Percentiles rank a stretch among this genome's conserved stretches.
Evolutionary conservation across 169 alveolate species (phyloP).

Genomic region (Eimeria sp.): DNA sequence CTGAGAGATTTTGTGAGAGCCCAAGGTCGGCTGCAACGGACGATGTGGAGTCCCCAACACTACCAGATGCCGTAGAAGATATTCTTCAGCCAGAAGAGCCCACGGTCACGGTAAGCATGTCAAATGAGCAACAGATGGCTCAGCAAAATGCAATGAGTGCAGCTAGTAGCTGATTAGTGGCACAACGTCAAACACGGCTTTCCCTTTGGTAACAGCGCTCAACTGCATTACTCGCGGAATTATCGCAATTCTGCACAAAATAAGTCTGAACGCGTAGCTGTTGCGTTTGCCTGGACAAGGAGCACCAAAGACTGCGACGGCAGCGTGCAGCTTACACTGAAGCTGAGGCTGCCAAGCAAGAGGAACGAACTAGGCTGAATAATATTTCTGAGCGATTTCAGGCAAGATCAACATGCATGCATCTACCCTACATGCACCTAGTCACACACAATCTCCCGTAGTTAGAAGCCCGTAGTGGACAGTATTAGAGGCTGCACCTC

Average conservation of each 20-base stretch:
- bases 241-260: background rate
- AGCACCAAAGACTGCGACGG: constrained; percentile 41
- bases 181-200: background rate
- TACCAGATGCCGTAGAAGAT: constrained; percentile 2
- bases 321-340: background rate
- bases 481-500: background rate
- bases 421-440: background rate
- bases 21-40: background rate
- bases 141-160: background rate
- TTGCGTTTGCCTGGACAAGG: constrained; percentile 9
- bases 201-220: background rate
- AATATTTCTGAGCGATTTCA: constrained; percentile 10
- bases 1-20: background rate
- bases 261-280: background rate
- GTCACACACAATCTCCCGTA: background rate
- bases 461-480: background rate
- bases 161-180: background rate
- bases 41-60: background rate
- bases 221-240: too few relatives aligned
- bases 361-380: constrained; percentile 4
- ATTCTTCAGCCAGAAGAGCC: constrained; percentile 41
- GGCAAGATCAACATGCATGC: constrained; percentile 19
- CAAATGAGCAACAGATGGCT: background rate
- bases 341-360: constrained; percentile 37
- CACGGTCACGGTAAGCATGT: constrained; percentile 39